Percentiles rank a stretch among this genome's conserved stretches.
These are phyloP conservation scores for Boletellus sp. DNA, from an alignment of 768 basidiomycete genomes.

Conservation along the genomic window DNA sequence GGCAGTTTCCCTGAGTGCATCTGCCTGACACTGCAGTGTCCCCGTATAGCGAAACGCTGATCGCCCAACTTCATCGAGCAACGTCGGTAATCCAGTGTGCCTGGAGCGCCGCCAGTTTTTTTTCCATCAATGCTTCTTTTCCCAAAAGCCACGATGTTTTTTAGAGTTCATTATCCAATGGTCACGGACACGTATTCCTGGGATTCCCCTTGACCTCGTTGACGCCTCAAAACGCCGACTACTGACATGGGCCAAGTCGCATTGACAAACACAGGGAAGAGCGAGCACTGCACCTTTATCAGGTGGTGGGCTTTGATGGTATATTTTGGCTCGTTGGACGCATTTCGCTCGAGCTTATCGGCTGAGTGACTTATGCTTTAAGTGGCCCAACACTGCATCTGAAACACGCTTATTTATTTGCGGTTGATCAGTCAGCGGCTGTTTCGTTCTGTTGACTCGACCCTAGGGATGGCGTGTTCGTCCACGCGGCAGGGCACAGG, in stretches of 20 bases:
- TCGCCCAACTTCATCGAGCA: slow-evolving; percentile 8
- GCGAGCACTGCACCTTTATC: slow-evolving; percentile 4
- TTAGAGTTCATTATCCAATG: background rate
- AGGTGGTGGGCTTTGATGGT: background rate
- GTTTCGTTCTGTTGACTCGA: background rate
- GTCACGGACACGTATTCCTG: slow-evolving; percentile 9
- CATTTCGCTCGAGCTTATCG: background rate
- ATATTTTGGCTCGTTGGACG: background rate
- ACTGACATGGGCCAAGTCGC: slow-evolving; percentile 1
- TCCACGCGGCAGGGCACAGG: slow-evolving; percentile 1
- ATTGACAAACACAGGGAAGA: background rate
- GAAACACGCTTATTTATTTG: background rate
- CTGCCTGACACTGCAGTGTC: slow-evolving; percentile 27
- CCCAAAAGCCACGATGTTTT: slow-evolving; percentile 21
- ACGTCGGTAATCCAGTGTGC: slow-evolving; percentile 11
- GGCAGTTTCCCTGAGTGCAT: slow-evolving; percentile 17
- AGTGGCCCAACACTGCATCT: slow-evolving; percentile 7
- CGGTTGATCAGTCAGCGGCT: background rate
- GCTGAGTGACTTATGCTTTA: slow-evolving; percentile 9
- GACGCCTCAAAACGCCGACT: slow-evolving; percentile 2
- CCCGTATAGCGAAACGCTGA: slow-evolving; percentile 18
- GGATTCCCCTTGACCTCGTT: background rate
- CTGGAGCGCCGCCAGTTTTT: slow-evolving; percentile 12
- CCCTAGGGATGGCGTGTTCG: background rate
- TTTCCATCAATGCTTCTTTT: slow-evolving; percentile 16